These are phyloP conservation scores for Spatholobus suberectus DNA, from an alignment of 306 rosid species.

Conservation along the genomic window DNA sequence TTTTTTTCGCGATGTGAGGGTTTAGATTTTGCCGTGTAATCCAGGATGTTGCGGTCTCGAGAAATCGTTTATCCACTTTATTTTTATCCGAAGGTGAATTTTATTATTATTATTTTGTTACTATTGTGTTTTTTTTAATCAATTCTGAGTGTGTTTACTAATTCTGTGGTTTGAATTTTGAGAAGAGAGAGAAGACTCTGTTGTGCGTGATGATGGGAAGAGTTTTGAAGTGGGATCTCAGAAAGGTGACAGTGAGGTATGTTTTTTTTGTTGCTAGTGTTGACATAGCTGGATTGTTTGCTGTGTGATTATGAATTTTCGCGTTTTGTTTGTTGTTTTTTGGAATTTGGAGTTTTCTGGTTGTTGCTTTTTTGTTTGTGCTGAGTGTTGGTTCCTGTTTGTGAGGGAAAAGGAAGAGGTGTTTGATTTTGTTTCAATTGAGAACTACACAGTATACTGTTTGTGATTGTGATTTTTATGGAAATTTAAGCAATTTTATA, in stretches of 20 bases:
- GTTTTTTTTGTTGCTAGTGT: background rate
- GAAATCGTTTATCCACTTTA: conserved; percentile 66
- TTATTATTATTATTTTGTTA: background rate
- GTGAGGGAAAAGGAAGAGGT: background rate
- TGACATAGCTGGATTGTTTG: background rate
- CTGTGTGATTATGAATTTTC: conserved; percentile 23
- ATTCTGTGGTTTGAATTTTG: conserved; percentile 28
- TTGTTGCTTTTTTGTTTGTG: background rate
- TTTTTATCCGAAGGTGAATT: conserved; percentile 69
- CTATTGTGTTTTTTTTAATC: background rate
- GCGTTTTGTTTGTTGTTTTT: background rate
- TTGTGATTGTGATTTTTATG: background rate
- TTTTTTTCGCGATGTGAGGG: background rate
- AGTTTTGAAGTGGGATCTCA: conserved; percentile 46
- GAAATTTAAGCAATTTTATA: background rate
- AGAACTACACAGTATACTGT: background rate
- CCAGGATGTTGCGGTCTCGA: conserved; percentile 70
- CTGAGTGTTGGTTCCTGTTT: background rate
- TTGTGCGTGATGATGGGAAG: conserved; percentile 33
- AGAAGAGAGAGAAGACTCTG: conserved; percentile 54
- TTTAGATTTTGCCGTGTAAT: conserved; percentile 19
- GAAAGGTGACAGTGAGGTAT: conserved; percentile 63
- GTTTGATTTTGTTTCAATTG: background rate
- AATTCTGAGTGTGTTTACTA: background rate
- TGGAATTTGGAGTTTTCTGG: background rate